phyloP scores from a whole-genome alignment of 441 rosid species.

The Cnidoscolus chayamansa region DNA sequence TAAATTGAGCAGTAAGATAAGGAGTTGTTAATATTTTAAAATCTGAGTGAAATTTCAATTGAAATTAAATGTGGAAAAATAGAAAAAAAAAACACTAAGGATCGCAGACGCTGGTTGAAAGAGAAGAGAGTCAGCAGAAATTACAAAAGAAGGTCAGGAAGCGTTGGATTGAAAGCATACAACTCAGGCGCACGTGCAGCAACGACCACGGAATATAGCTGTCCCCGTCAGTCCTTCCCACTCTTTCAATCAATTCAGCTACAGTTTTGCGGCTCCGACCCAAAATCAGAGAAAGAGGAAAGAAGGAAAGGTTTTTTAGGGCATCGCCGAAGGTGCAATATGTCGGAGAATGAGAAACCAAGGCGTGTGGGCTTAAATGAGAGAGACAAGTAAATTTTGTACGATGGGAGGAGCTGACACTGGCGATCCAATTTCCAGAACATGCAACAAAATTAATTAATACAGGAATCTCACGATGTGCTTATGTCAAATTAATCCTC shows the following conservation, averaged over 20 bases:
- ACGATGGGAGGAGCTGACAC: conserved; percentile 56
- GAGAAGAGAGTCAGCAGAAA: conserved; percentile 20
- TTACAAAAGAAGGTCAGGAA: conserved; percentile 36
- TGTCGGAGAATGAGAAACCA: conserved; percentile 50
- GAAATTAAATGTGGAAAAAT: too few species aligned
- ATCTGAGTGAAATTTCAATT: too few species aligned
- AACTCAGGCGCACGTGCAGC: conserved; percentile 47
- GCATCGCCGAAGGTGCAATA: conserved; percentile 50
- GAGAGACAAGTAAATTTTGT: conserved; percentile 1
- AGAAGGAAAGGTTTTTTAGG: conserved; percentile 29
- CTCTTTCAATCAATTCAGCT: conserved; percentile 15
- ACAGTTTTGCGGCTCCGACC: conserved; percentile 4
- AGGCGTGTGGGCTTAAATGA: conserved; percentile 55
- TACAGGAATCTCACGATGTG: too few species aligned
- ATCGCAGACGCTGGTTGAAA: not conserved
- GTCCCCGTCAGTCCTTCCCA: not conserved
- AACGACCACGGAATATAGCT: conserved; percentile 29
- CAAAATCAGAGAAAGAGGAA: too few species aligned
- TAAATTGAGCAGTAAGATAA: too few species aligned
- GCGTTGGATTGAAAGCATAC: conserved; percentile 42
- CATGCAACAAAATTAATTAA: not conserved
- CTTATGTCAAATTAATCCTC: too few species aligned
- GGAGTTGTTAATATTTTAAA: too few species aligned
- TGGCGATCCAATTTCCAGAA: not conserved
- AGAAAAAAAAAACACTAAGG: too few species aligned